Evolutionary conservation across 2,329 filamentous ascomycete genomes (phyloP).

Genomic region (Monilinia fructigena): DNA sequence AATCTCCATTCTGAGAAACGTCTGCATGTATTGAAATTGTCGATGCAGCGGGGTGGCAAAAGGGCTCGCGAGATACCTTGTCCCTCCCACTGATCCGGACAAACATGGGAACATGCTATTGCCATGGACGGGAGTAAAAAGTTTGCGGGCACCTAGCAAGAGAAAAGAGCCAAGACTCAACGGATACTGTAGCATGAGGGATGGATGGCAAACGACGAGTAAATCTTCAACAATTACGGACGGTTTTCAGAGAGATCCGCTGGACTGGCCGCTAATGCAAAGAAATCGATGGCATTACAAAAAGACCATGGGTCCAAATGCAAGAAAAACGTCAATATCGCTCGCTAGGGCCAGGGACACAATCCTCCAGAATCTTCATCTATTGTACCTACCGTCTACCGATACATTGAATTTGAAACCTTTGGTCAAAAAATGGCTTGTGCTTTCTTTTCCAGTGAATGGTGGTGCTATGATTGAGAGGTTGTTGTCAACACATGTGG

Average conservation of each 20-base stretch:
- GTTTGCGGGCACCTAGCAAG: constrained; percentile 18
- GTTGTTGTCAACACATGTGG: constrained; percentile 27
- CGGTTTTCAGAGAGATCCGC: constrained; percentile 34
- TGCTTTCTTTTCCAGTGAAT: constrained; percentile 19
- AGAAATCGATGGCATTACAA: constrained; percentile 27
- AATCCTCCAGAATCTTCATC: constrained; percentile 28
- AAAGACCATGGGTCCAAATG: constrained; percentile 24
- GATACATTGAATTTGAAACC: constrained; percentile 27
- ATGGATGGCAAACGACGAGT: constrained; percentile 16
- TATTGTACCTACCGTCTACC: constrained; percentile 23
- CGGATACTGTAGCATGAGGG: constrained; percentile 2
- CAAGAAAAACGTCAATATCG: constrained; percentile 36
- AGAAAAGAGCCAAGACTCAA: constrained; percentile 19
- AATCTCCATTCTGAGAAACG: constrained; percentile 37
- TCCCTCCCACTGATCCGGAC: constrained; percentile 22
- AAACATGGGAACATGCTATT: constrained; percentile 16
- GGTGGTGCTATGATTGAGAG: constrained; percentile 30
- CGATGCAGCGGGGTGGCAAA: constrained; percentile 41
- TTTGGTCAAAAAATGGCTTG: constrained; percentile 10
- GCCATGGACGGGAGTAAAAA: constrained; percentile 9
- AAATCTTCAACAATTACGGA: constrained; percentile 22
- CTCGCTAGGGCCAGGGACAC: constrained; percentile 34
- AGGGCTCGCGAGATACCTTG: constrained; percentile 30
- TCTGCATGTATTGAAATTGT: constrained; percentile 39
- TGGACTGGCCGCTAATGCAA: constrained; percentile 40